phyloP scores from a whole-genome alignment of 2,329 filamentous ascomycete species.

The Chrysosporium keratinophilum region DNA sequence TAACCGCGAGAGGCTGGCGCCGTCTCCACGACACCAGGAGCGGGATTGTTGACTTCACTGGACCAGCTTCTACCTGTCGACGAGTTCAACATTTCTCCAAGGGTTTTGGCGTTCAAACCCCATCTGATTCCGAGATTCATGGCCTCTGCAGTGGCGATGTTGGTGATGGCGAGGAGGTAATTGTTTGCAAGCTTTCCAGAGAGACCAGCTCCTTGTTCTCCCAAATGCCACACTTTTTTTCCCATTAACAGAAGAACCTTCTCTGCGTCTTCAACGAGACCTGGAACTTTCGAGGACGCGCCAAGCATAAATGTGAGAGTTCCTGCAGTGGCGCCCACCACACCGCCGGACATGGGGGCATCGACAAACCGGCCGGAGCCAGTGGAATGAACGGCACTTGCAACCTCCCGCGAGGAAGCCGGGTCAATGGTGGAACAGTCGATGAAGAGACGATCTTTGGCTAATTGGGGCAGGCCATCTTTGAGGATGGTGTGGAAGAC shows the following conservation, averaged over 20 bases:
- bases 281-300: conserved; percentile 38
- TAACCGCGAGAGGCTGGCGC: conserved; percentile 70
- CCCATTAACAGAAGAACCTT: conserved; percentile 73
- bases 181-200: conserved; percentile 95
- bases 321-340: conserved; percentile 77
- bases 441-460: conserved; percentile 67
- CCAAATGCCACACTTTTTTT: conserved; percentile 73
- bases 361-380: conserved; percentile 73
- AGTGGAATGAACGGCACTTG: conserved; percentile 55
- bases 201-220: conserved; percentile 71
- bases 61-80: conserved; percentile 96
- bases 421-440: conserved; percentile 97
- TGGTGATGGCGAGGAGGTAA: conserved; percentile 88
- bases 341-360: conserved; percentile 92
- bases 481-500: conserved; percentile 71
- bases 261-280: conserved; percentile 54
- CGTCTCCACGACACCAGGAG: conserved; percentile 67
- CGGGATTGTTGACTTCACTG: conserved; percentile 89
- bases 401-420: conserved; percentile 67
- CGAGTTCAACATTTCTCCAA: conserved; percentile 81
- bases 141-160: conserved; percentile 60
- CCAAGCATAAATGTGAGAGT: conserved; percentile 96
- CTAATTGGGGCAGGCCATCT: conserved; percentile 42
- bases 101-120: conserved; percentile 53
- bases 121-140: conserved; percentile 56